phyloP scores from a whole-genome alignment of 331 rosid genomes.

The Arachis monticola region DNA sequence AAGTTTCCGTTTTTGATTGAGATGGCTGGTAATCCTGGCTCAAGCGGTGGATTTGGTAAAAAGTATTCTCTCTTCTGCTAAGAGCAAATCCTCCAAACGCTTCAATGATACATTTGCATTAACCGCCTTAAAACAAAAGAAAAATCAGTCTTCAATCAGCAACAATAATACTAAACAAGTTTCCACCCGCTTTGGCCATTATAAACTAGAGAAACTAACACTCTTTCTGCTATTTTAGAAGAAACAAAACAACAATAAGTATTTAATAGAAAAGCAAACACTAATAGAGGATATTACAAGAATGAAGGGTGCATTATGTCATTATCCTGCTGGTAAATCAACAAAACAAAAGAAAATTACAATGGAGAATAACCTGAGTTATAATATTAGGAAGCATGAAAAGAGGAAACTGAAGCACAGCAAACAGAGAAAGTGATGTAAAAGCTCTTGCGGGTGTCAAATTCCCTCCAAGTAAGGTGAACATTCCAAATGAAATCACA shows the following conservation, averaged over 20 bases:
- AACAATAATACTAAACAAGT: slow-evolving; percentile 20
- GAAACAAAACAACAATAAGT: neutral
- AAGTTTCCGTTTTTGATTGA: slow-evolving; percentile 84
- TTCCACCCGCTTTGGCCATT: slow-evolving; percentile 3
- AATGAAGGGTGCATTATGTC: neutral
- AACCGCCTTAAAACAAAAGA: slow-evolving; percentile 61
- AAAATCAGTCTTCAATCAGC: slow-evolving; percentile 31
- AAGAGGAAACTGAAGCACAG: slow-evolving; percentile 96
- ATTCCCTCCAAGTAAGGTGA: slow-evolving; percentile 91
- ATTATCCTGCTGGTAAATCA: neutral
- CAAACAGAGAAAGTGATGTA: slow-evolving; percentile 91
- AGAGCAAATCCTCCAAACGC: slow-evolving; percentile 85
- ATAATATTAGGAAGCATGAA: slow-evolving; percentile 97
- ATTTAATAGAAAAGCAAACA: neutral
- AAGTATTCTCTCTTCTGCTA: slow-evolving; percentile 87
- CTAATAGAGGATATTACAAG: neutral
- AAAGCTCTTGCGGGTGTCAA: slow-evolving; percentile 96
- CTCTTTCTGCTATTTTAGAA: slow-evolving; percentile 11
- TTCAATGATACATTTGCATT: slow-evolving; percentile 94
- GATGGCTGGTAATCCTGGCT: slow-evolving; percentile 75
- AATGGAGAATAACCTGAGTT: slow-evolving; percentile 71
- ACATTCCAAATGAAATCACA: slow-evolving; percentile 92
- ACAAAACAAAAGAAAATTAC: slow-evolving; percentile 7
- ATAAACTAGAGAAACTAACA: slow-evolving; percentile 17
- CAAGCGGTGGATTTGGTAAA: slow-evolving; percentile 85